phyloP scores from a whole-genome alignment of 257 asterid species.

The Schizonepeta tenuifolia region DNA sequence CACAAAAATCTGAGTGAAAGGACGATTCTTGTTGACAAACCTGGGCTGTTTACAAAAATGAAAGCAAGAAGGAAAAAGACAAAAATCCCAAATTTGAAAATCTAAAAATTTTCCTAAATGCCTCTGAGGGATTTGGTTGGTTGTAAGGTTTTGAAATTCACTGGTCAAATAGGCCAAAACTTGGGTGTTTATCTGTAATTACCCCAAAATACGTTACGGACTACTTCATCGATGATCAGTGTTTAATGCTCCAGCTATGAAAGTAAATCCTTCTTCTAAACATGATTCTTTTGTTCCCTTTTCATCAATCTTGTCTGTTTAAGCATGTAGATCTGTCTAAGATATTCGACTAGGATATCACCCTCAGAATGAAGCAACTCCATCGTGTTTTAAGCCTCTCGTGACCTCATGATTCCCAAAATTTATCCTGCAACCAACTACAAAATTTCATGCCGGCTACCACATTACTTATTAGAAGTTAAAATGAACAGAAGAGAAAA shows the following conservation, averaged over 20 bases:
- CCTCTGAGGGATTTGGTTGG: background rate
- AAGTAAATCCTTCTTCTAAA: background rate
- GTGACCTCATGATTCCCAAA: background rate
- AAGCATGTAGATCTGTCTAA: background rate
- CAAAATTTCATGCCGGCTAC: background rate
- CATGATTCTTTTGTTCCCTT: background rate
- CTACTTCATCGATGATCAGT: background rate
- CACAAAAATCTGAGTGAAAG: background rate
- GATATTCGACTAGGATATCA: background rate
- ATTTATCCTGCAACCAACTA: conserved; percentile 19
- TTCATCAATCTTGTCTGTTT: background rate
- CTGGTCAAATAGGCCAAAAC: background rate
- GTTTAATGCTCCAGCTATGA: background rate
- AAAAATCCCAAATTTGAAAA: background rate
- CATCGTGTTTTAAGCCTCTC: conserved; percentile 10
- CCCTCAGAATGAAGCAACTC: background rate
- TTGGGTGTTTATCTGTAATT: background rate
- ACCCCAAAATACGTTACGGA: background rate
- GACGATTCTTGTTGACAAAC: background rate
- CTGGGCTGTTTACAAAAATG: background rate
- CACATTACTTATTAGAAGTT: background rate
- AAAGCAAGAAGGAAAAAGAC: background rate
- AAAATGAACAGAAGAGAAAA: background rate
- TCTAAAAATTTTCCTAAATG: background rate
- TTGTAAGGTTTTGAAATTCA: background rate